Evolutionary conservation across 129 eudicot species (phyloP).

Genomic region (sunflower (Helianthus annuus)): DNA sequence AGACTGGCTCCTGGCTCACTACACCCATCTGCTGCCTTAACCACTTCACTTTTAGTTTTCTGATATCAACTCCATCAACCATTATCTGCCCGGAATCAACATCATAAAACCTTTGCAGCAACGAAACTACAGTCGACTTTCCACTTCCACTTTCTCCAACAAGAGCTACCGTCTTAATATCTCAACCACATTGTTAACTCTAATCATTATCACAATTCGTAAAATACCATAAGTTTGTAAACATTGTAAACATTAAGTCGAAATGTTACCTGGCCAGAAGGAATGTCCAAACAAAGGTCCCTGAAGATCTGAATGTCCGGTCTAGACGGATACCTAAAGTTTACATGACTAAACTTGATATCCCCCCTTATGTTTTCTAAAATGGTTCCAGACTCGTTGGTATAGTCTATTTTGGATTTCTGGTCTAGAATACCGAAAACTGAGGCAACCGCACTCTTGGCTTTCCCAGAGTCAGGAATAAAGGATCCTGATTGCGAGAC

Average conservation of each 20-base stretch:
- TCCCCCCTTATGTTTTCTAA: constrained; percentile 34
- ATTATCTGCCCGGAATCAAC: constrained; percentile 20
- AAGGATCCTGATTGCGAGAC: constrained; percentile 40
- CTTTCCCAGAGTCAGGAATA: constrained; percentile 34
- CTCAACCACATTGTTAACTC: not conserved
- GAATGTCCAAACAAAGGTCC: constrained; percentile 33
- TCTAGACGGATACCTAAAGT: constrained; percentile 35
- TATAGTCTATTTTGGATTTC: constrained; percentile 35
- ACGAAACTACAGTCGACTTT: constrained; percentile 28
- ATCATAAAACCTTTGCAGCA: constrained; percentile 31
- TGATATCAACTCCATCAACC: constrained; percentile 22
- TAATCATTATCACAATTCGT: not conserved
- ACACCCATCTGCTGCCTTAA: constrained; percentile 33
- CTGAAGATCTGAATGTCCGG: constrained; percentile 32
- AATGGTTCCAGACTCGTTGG: constrained; percentile 25
- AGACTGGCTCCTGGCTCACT: constrained; percentile 31
- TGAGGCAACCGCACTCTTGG: constrained; percentile 29
- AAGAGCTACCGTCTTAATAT: constrained; percentile 26
- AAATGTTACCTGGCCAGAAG: constrained; percentile 25
- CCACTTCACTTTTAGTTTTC: constrained; percentile 28
- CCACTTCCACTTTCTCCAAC: constrained; percentile 31
- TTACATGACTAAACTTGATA: constrained; percentile 32
- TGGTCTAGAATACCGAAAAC: constrained; percentile 33
- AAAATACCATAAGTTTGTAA: no score
- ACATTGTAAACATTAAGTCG: not conserved